Conservation (phyloP, 2,329 filamentous ascomycete species). For the Chrysoporthe puriensis region DNA sequence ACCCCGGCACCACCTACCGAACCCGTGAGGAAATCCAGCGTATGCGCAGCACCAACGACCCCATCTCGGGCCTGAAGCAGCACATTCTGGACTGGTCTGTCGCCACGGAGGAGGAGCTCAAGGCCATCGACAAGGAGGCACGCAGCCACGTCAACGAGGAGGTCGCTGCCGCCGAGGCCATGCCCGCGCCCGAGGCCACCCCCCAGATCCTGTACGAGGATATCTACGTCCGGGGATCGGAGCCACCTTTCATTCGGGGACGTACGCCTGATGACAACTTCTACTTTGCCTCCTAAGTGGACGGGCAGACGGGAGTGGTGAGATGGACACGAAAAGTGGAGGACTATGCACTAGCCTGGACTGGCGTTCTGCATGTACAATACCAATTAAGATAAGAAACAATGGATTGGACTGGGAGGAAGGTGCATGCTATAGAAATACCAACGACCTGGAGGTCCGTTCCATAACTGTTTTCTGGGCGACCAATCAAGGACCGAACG, state of each 20-base stretch:
- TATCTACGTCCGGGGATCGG: constrained; percentile 87
- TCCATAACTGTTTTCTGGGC: neutral
- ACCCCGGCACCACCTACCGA: constrained; percentile 98
- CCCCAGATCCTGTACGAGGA: constrained; percentile 91
- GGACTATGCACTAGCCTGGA: constrained; percentile 11
- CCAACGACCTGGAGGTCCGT: constrained; percentile 6
- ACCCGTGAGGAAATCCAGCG: constrained; percentile 99
- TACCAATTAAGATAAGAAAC: constrained; percentile 20
- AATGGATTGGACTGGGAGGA: constrained; percentile 9
- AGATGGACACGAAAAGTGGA: constrained; percentile 29
- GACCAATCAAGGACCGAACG: neutral
- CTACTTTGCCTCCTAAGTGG: constrained; percentile 69
- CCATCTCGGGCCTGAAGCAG: constrained; percentile 96
- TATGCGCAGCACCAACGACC: constrained; percentile 98
- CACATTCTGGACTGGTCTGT: constrained; percentile 97
- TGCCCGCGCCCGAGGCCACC: constrained; percentile 78
- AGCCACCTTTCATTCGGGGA: constrained; percentile 87
- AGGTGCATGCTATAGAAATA: constrained; percentile 17
- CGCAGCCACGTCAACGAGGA: constrained; percentile 84
- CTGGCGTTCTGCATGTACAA: constrained; percentile 28
- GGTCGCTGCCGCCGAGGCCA: constrained; percentile 87
- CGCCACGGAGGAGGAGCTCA: constrained; percentile 90
- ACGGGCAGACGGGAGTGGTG: constrained; percentile 31
- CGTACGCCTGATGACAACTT: constrained; percentile 91
- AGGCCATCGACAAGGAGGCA: constrained; percentile 93